Evolutionary conservation across 805 yeast species (phyloP).

Genomic region (Candida dajiaensis): DNA sequence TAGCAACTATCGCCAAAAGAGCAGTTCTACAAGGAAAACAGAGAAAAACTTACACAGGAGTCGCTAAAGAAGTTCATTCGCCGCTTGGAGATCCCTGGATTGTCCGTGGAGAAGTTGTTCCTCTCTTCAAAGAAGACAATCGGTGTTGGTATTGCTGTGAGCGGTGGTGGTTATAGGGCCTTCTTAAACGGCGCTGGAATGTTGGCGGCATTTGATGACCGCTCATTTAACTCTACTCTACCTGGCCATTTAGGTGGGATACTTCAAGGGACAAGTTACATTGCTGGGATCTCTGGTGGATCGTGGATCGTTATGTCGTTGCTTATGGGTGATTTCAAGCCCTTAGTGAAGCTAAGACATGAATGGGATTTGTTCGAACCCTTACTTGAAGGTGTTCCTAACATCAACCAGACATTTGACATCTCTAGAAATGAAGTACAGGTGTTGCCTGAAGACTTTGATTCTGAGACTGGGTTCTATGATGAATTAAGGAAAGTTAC

Average conservation of each 20-base stretch:
- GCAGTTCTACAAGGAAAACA: slow-evolving; percentile 24
- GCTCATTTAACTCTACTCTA: slow-evolving; percentile 50
- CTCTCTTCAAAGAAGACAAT: slow-evolving; percentile 21
- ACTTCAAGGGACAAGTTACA: slow-evolving; percentile 61
- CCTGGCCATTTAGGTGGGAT: slow-evolving; percentile 66
- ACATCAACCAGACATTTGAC: slow-evolving; percentile 34
- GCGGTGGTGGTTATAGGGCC: slow-evolving; percentile 92
- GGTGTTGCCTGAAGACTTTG: slow-evolving; percentile 18
- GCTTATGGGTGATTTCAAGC: slow-evolving; percentile 33
- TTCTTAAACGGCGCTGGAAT: slow-evolving; percentile 84
- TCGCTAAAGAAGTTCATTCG: slow-evolving; percentile 27
- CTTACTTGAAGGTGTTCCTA: slow-evolving; percentile 52
- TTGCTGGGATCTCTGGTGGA: slow-evolving; percentile 81
- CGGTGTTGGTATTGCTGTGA: slow-evolving; percentile 54
- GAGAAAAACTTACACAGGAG: slow-evolving; percentile 26
- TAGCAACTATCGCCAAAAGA: slow-evolving; percentile 11
- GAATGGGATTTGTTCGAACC: slow-evolving; percentile 42
- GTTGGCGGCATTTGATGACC: slow-evolving; percentile 69
- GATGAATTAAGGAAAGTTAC: slow-evolving; percentile 15
- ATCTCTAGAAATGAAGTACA: slow-evolving; percentile 25
- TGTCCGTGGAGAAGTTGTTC: slow-evolving; percentile 25
- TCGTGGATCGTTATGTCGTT: slow-evolving; percentile 55
- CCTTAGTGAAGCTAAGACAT: slow-evolving; percentile 29
- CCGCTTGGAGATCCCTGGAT: slow-evolving; percentile 28
- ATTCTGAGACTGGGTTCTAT: slow-evolving; percentile 19